Conservation (phyloP, 106 monocot genomes). For the Dendrobium chrysotoxum region DNA sequence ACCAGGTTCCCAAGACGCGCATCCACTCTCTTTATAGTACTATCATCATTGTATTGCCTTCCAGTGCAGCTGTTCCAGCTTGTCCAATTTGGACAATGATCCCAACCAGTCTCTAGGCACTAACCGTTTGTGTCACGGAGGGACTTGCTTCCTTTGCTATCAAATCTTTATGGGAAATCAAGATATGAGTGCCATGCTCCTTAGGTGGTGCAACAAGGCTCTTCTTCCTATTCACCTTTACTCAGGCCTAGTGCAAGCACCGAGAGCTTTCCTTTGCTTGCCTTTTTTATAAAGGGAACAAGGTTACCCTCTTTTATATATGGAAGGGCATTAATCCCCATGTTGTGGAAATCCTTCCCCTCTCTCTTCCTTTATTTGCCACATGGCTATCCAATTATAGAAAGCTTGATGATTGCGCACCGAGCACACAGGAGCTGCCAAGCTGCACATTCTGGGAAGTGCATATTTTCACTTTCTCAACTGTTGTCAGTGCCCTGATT, state of each 20-base stretch:
- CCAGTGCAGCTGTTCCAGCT: not conserved
- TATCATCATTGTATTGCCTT: not conserved
- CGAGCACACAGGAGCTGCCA: not conserved
- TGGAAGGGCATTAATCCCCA: not conserved
- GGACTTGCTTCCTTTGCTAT: not conserved
- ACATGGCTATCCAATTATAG: not conserved
- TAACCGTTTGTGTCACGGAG: not conserved
- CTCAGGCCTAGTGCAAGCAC: not conserved
- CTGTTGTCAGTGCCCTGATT: not conserved
- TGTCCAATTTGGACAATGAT: not conserved
- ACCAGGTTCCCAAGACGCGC: not conserved
- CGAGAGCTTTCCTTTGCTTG: not conserved
- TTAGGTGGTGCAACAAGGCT: not conserved
- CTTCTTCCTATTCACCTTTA: not conserved
- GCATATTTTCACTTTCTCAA: constrained; percentile 1
- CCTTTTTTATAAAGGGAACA: not conserved
- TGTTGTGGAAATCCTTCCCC: not conserved
- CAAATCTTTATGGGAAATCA: not conserved
- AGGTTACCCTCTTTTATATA: not conserved
- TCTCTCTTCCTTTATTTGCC: not conserved
- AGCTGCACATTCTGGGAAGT: not conserved
- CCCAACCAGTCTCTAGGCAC: not conserved
- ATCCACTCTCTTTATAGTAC: not conserved
- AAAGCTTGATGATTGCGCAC: not conserved
- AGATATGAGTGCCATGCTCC: not conserved